Conservation (phyloP, 2,329 filamentous ascomycete genomes). For the Cladosporium velox region DNA sequence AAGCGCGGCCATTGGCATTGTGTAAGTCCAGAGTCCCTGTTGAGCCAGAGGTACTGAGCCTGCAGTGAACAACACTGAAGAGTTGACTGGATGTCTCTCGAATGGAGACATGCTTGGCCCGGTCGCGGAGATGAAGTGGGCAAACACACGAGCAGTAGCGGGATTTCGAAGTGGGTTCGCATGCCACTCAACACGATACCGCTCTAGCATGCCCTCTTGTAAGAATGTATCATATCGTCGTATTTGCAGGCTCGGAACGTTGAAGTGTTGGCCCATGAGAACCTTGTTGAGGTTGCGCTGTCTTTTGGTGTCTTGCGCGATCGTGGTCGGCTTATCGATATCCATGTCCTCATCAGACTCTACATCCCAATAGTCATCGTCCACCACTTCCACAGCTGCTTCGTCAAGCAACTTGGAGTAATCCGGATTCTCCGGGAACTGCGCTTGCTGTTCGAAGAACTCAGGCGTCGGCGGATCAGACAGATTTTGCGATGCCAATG, state of each 20-base stretch:
- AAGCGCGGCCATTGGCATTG: slow-evolving; percentile 79
- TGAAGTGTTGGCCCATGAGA: slow-evolving; percentile 32
- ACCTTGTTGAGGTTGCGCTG: slow-evolving; percentile 32
- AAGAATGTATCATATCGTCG: slow-evolving; percentile 51
- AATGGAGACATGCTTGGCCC: slow-evolving; percentile 84
- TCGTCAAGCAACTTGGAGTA: slow-evolving; percentile 38
- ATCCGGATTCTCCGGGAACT: slow-evolving; percentile 3
- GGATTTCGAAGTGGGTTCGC: slow-evolving; percentile 73
- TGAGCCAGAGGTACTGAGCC: slow-evolving; percentile 63
- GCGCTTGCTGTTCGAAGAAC: slow-evolving; percentile 31
- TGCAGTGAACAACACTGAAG: slow-evolving; percentile 65
- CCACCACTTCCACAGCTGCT: slow-evolving; percentile 48
- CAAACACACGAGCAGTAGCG: slow-evolving; percentile 79
- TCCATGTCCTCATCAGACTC: slow-evolving; percentile 50
- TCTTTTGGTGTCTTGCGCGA: slow-evolving; percentile 24
- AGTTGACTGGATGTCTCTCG: slow-evolving; percentile 77
- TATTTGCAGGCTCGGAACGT: slow-evolving; percentile 30
- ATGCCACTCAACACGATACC: slow-evolving; percentile 49
- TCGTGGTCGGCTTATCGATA: slow-evolving; percentile 25
- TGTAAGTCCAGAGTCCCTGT: slow-evolving; percentile 67
- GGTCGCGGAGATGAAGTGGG: slow-evolving; percentile 88
- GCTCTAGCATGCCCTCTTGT: slow-evolving; percentile 48
- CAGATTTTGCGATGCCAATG: not conserved
- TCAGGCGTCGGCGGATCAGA: slow-evolving; percentile 23
- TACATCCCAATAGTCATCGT: slow-evolving; percentile 54